Conservation (phyloP, 306 rosid species). For the Lotus japonicus region DNA sequence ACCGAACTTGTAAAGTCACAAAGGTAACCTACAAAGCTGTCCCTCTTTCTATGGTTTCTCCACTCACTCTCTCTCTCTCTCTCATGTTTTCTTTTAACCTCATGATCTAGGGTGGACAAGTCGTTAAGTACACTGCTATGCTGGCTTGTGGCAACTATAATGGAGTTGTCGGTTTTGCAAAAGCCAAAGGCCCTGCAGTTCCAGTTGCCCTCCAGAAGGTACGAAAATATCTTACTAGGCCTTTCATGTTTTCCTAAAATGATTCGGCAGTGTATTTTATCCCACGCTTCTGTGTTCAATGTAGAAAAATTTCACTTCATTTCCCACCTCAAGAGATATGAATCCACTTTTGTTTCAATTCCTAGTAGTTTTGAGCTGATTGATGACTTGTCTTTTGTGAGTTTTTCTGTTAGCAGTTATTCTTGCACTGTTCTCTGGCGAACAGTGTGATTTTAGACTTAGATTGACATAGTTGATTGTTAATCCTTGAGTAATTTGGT, state of each 20-base stretch:
- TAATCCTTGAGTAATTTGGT: not conserved
- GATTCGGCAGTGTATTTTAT: slow-evolving; percentile 7
- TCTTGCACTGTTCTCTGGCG: not conserved
- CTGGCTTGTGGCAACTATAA: slow-evolving; percentile 92
- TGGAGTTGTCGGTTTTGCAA: slow-evolving; percentile 84
- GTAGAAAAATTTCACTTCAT: slow-evolving; percentile 1
- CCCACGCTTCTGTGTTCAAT: not conserved
- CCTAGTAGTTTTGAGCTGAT: not conserved
- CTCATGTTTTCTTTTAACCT: slow-evolving; percentile 9
- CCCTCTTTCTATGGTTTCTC: not conserved
- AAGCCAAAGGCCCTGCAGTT: slow-evolving; percentile 87
- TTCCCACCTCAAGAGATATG: not conserved
- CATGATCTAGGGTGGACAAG: slow-evolving; percentile 76
- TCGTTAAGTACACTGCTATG: slow-evolving; percentile 72
- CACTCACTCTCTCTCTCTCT: not conserved
- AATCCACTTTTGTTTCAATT: slow-evolving; percentile 1
- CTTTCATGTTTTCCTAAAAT: slow-evolving; percentile 12
- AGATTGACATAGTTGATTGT: not conserved
- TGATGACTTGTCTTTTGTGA: not conserved
- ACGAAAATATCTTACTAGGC: slow-evolving; percentile 16
- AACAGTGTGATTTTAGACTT: not conserved
- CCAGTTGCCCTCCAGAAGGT: slow-evolving; percentile 88
- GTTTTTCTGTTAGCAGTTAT: not conserved
- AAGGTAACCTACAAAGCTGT: slow-evolving; percentile 44
- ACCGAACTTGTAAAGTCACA: slow-evolving; percentile 90